Evolutionary conservation across 805 yeast species (phyloP).

Genomic region (Candida pseudoglaebosa): DNA sequence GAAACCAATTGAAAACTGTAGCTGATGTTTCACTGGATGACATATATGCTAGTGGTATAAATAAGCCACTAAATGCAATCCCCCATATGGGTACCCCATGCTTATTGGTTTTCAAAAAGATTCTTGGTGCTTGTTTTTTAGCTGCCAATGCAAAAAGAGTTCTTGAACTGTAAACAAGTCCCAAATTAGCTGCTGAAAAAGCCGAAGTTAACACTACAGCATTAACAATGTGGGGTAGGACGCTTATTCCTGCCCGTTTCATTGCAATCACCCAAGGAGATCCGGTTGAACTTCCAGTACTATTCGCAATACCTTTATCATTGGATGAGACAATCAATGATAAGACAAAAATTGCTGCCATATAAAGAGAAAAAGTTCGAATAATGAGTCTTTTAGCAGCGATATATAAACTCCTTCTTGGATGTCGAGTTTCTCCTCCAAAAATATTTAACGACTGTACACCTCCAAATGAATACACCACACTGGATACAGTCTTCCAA

Average conservation of each 20-base stretch:
- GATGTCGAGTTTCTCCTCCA: conserved; percentile 31
- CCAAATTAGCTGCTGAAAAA: conserved; percentile 33
- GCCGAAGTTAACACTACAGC: conserved; percentile 39
- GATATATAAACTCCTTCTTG: conserved; percentile 26
- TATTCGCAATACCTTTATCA: conserved; percentile 21
- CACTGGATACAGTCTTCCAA: conserved; percentile 32
- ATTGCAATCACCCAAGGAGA: conserved; percentile 42
- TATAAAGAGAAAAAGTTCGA: conserved; percentile 26
- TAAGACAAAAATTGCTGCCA: conserved; percentile 26
- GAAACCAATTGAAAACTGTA: conserved; percentile 34
- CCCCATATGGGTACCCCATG: conserved; percentile 31
- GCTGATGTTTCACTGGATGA: conserved; percentile 20
- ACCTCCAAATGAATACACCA: conserved; percentile 36
- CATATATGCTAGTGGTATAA: conserved; percentile 38
- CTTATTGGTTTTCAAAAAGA: conserved; percentile 27
- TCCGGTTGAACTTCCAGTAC: conserved; percentile 26
- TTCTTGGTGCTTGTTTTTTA: conserved; percentile 34
- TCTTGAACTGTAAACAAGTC: conserved; percentile 27
- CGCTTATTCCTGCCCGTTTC: conserved; percentile 27
- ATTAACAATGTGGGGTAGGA: conserved; percentile 33
- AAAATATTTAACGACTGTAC: conserved; percentile 21
- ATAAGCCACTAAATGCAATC: conserved; percentile 17
- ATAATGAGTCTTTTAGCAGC: conserved; percentile 27
- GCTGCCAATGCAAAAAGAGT: conserved; percentile 33
- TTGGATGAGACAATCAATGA: conserved; percentile 31